Conservation (phyloP, 495 filamentous ascomycete species). For the Talaromyces thailandensis region DNA sequence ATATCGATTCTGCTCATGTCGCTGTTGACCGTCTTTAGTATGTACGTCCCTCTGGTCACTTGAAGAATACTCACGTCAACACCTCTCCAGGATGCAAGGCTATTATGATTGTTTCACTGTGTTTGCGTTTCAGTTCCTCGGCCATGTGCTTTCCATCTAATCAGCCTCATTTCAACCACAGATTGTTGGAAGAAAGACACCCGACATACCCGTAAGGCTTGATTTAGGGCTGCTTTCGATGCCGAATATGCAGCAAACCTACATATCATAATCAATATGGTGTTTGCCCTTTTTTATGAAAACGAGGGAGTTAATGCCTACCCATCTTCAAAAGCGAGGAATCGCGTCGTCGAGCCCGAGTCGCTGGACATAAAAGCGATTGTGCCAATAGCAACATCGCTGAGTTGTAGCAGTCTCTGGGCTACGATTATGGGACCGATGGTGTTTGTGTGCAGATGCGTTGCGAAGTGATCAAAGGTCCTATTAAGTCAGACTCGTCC, state of each 20-base stretch:
- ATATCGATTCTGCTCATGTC: conserved; percentile 40
- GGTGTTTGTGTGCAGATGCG: conserved; percentile 2
- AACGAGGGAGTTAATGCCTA: conserved; percentile 5
- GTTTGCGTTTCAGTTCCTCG: conserved; percentile 39
- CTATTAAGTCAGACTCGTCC: conserved; percentile 1
- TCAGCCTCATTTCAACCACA: background rate
- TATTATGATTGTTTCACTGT: conserved; percentile 35
- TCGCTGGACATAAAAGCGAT: conserved; percentile 47
- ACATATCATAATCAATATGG: conserved; percentile 10
- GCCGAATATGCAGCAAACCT: conserved; percentile 47
- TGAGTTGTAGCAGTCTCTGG: conserved; percentile 37
- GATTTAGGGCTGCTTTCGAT: conserved; percentile 50
- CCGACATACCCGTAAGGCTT: conserved; percentile 31
- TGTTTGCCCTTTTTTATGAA: background rate
- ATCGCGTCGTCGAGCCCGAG: conserved; percentile 34
- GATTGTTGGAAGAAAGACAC: background rate
- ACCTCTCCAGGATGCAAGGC: conserved; percentile 52
- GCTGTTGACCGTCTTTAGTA: conserved; percentile 8
- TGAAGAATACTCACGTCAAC: conserved; percentile 27
- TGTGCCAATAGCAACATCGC: conserved; percentile 28
- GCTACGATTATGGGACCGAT: conserved; percentile 3
- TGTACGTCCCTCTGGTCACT: background rate
- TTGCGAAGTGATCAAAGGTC: conserved; percentile 5
- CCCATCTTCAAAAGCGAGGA: conserved; percentile 47
- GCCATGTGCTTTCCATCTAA: conserved; percentile 36